Evolutionary conservation across 306 rosid species (phyloP), one percentile per base, ranked within the genome.

Genomic region (Quillaja saponaria): DNA sequence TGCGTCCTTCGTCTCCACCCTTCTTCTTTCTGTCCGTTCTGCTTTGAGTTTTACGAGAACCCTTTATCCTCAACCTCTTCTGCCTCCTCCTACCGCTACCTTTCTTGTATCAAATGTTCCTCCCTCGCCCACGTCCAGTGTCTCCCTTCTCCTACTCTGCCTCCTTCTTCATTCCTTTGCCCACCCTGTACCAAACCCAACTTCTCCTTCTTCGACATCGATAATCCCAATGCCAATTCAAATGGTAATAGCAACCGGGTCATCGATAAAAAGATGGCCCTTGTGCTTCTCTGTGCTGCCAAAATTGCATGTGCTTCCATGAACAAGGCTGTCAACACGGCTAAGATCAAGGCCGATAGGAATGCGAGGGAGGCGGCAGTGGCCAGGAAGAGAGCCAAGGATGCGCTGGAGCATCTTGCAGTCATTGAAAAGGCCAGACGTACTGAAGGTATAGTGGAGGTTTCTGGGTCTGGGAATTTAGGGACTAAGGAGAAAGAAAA

Each of bases 1-100:
- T 90, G 97, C 63, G 90, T 87, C 47, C 94, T 90, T 51, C 87
- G 78, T 6, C 94, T 85, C 66, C 85, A 87, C 55, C 96, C 89
- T 0, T 58, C 79, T 1, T 71, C 65, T 12, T 87, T 90, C 58
- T 90, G 97, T 73, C 94, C 96, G 1, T 35, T 39, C 9, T 90
- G 97, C 83, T 81, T 87, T 40, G 81, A 85, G 19, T 77, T 70
- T 70, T 79, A 63, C 18, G 85, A 87, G n/a, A 71, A 65, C 46
- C 67, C 85, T 25, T 46, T 34, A 10, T 69, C 82, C 25, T 15
- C 76, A 45, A 54, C 72, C 52, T 46, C 79, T 15, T 53, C 75
- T 9, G 11, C 83, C 34, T 25, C 76, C 3, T 73, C 80, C 18
- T 74, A 81, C 50, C 69, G 75, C 19, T 73, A 75, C 57, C 7